These are phyloP conservation scores for Heliamphora exappendiculata DNA, from an alignment of 148 eudicot genomes.

Conservation along the genomic window DNA sequence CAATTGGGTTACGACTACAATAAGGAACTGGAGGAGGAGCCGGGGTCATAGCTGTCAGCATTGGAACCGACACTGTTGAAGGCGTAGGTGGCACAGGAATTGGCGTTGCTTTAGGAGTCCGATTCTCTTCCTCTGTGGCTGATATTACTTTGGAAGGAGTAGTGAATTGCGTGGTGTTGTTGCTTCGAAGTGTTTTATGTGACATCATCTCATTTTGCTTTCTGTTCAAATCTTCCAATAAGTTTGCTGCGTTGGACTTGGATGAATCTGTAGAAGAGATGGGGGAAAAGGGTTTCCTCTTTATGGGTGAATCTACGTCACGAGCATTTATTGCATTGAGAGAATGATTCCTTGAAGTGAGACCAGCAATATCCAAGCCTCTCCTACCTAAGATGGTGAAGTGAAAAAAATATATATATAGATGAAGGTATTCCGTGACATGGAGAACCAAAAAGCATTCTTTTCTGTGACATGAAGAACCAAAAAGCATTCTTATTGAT, in stretches of 20 bases:
- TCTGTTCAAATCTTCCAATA: slow-evolving; percentile 44
- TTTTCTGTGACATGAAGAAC: background rate
- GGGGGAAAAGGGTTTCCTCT: slow-evolving; percentile 74
- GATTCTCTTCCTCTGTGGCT: slow-evolving; percentile 36
- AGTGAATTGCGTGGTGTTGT: slow-evolving; percentile 24
- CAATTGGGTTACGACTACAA: slow-evolving; percentile 11
- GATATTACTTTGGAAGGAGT: slow-evolving; percentile 34
- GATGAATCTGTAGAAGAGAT: slow-evolving; percentile 56
- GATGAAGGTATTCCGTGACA: background rate
- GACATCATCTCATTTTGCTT: slow-evolving; percentile 24
- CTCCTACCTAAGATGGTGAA: slow-evolving; percentile 35
- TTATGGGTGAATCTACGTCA: slow-evolving; percentile 38
- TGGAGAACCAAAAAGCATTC: background rate
- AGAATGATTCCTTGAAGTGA: slow-evolving; percentile 43
- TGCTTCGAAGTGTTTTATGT: slow-evolving; percentile 30
- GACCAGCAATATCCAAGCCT: slow-evolving; percentile 45
- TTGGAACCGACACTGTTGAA: slow-evolving; percentile 37
- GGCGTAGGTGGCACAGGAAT: slow-evolving; percentile 40
- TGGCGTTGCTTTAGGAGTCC: slow-evolving; percentile 40
- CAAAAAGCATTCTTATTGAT: background rate
- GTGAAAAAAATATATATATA: slow-evolving; percentile 1
- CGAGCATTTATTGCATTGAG: slow-evolving; percentile 36
- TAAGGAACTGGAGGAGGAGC: slow-evolving; percentile 17
- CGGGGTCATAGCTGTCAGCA: slow-evolving; percentile 47
- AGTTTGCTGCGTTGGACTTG: slow-evolving; percentile 37